Percentiles rank a stretch among this genome's conserved stretches.
These are phyloP conservation scores for Lodderomyces jiufengensis DNA, from an alignment of 1,139 yeast species.

Conservation along the genomic window DNA sequence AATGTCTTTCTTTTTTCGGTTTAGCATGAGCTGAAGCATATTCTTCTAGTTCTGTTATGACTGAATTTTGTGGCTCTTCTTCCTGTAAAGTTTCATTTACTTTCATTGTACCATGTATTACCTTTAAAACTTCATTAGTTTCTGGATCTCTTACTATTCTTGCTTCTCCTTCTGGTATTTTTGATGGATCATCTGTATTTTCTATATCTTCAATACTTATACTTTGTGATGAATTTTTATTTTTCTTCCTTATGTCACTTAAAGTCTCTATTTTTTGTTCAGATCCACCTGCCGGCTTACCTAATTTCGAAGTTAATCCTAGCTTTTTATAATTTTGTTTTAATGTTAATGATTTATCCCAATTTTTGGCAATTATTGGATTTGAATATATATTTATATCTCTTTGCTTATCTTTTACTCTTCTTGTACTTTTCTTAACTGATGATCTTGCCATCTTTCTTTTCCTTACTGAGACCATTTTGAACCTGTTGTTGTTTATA, in stretches of 20 bases:
- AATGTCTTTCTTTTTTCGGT: conserved; percentile 49
- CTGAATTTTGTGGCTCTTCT: conserved; percentile 36
- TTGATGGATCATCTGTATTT: conserved; percentile 48
- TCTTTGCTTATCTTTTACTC: conserved; percentile 65
- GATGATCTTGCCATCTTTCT: conserved; percentile 80
- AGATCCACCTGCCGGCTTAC: conserved; percentile 63
- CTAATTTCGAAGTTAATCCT: conserved; percentile 69
- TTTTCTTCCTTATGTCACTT: conserved; percentile 23
- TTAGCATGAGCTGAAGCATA: conserved; percentile 52
- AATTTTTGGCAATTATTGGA: conserved; percentile 80
- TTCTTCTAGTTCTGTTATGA: conserved; percentile 66
- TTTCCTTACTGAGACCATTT: conserved; percentile 84
- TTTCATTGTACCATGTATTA: conserved; percentile 67
- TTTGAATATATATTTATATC: conserved; percentile 62
- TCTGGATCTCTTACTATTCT: conserved; percentile 67
- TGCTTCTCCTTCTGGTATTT: conserved; percentile 79
- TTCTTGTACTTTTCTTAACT: conserved; percentile 63
- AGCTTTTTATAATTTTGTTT: conserved; percentile 78
- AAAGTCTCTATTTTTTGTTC: conserved; percentile 49
- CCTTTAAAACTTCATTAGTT: conserved; percentile 63
- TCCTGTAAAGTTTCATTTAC: conserved; percentile 18
- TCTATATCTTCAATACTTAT: conserved; percentile 37
- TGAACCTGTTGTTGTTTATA: conserved; percentile 1
- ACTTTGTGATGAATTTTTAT: conserved; percentile 20
- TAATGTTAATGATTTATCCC: conserved; percentile 83